Percentiles rank a stretch among this genome's conserved stretches.
Evolutionary conservation across 2,329 filamentous ascomycete species (phyloP).

Genomic region (Ophiostoma sp.): DNA sequence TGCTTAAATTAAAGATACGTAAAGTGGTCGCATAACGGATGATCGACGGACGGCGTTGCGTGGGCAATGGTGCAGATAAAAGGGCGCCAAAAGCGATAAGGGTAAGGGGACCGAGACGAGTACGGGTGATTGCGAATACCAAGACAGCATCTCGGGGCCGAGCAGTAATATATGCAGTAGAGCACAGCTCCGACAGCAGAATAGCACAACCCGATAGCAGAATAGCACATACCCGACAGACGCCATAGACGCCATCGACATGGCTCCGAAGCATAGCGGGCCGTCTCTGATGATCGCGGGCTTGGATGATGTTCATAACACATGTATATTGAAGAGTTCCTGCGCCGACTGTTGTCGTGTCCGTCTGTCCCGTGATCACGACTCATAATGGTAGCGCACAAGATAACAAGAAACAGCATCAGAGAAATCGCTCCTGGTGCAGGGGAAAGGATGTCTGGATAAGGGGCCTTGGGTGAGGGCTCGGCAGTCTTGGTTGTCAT

Average conservation of each 20-base stretch:
- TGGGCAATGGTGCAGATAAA: background rate
- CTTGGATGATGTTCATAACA: background rate
- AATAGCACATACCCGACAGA: background rate
- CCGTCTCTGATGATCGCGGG: background rate
- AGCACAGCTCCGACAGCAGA: background rate
- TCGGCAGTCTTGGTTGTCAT: background rate
- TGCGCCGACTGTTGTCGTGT: conserved; percentile 2
- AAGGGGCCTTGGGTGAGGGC: conserved; percentile 1
- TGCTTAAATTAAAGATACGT: background rate
- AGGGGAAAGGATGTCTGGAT: background rate
- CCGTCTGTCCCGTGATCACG: background rate
- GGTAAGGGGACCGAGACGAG: background rate
- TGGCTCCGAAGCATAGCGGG: background rate
- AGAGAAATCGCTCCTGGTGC: background rate
- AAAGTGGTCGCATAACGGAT: background rate
- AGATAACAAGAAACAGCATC: background rate
- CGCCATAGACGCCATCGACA: background rate
- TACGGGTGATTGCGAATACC: background rate
- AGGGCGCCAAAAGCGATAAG: background rate
- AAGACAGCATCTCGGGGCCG: background rate
- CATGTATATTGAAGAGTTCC: background rate
- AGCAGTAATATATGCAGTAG: background rate
- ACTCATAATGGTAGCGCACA: background rate
- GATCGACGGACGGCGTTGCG: background rate
- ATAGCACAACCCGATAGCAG: background rate